Evolutionary conservation across 139 green algal species (phyloP).

Genomic region (Closterium sp.): DNA sequence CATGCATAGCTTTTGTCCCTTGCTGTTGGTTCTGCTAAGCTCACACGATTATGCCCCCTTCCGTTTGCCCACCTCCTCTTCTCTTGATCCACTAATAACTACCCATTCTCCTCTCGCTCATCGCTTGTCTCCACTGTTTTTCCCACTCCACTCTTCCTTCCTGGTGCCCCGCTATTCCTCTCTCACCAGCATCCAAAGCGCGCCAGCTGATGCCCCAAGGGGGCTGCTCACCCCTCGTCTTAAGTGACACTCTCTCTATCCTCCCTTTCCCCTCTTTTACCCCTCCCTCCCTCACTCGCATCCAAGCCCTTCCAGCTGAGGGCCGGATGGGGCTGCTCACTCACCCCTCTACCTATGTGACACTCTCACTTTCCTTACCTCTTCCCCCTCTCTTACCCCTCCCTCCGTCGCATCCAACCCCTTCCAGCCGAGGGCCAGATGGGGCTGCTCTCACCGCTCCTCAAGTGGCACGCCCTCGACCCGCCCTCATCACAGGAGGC

Average conservation of each 20-base stretch:
- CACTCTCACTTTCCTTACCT: too few relatives aligned
- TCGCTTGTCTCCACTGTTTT: too few relatives aligned
- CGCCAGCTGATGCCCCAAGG: background rate
- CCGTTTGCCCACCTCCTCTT: background rate
- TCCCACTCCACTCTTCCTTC: too few relatives aligned
- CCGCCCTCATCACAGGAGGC: constrained; percentile 6
- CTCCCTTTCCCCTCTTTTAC: background rate
- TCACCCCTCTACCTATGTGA: too few relatives aligned
- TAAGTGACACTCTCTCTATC: background rate
- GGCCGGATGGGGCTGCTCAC: constrained; percentile 29
- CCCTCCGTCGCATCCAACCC: background rate
- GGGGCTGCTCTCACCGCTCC: constrained; percentile 24
- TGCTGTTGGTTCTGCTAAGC: background rate
- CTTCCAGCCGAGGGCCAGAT: constrained; percentile 12
- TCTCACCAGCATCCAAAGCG: too few relatives aligned
- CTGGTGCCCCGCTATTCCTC: too few relatives aligned
- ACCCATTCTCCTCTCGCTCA: too few relatives aligned
- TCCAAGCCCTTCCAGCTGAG: background rate
- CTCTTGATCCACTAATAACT: background rate
- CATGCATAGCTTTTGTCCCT: background rate
- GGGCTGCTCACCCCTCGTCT: background rate
- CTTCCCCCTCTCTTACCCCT: too few relatives aligned
- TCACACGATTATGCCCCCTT: background rate
- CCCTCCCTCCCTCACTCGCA: background rate
- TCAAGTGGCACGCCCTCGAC: constrained; percentile 38